Percentiles rank a stretch among this genome's conserved stretches.
phyloP scores from a whole-genome alignment of 495 filamentous ascomycete genomes.

The Annulohypoxylon bovei region DNA sequence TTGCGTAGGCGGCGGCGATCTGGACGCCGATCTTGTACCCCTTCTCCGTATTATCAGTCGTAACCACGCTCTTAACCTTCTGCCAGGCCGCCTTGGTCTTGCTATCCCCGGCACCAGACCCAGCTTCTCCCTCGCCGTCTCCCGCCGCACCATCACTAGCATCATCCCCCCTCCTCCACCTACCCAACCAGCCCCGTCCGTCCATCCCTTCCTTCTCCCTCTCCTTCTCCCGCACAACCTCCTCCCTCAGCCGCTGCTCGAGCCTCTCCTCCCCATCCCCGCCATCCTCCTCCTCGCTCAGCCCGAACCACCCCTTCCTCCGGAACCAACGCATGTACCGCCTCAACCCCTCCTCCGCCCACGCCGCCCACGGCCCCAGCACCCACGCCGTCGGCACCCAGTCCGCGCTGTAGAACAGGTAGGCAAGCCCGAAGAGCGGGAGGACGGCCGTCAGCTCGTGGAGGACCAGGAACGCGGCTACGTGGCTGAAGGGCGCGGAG shows the following conservation, averaged over 20 bases:
- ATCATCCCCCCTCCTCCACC: conserved; percentile 25
- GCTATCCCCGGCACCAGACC: conserved; percentile 34
- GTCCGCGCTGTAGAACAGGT: conserved; percentile 76
- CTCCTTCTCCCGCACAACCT: conserved; percentile 29
- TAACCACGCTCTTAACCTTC: conserved; percentile 42
- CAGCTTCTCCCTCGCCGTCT: background rate
- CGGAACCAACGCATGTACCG: conserved; percentile 57
- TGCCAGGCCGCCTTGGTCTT: conserved; percentile 47
- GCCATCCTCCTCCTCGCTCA: conserved; percentile 40
- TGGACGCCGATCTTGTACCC: conserved; percentile 68
- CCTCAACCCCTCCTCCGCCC: conserved; percentile 56
- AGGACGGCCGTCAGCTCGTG: conserved; percentile 91
- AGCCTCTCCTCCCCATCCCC: conserved; percentile 26
- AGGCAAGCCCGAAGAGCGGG: conserved; percentile 79
- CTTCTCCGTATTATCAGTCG: conserved; percentile 42
- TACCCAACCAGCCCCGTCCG: conserved; percentile 19
- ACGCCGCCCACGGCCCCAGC: conserved; percentile 50
- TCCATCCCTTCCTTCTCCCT: conserved; percentile 15
- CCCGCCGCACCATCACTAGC: conserved; percentile 21
- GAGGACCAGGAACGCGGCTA: conserved; percentile 85
- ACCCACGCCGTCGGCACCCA: conserved; percentile 67
- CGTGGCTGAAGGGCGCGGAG: conserved; percentile 80
- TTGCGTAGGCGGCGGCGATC: conserved; percentile 86
- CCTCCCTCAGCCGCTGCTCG: conserved; percentile 27
- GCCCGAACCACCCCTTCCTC: conserved; percentile 61